Conservation (phyloP, 139 green algal genomes). For the Spirogloea muscicola region DNA sequence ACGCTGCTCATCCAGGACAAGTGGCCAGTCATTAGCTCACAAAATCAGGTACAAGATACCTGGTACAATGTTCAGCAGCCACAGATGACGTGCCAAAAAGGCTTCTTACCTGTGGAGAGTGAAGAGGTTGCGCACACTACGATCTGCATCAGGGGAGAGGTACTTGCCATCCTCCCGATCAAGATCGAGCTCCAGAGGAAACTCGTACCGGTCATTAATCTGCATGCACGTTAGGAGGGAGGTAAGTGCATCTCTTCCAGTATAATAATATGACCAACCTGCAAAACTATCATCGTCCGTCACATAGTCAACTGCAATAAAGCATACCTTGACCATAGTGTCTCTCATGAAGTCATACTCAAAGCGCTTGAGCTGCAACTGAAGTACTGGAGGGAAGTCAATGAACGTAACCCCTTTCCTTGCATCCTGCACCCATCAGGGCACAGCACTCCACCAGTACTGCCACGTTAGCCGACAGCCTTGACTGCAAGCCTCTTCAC, state of each 20-base stretch:
- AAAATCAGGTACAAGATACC: too few species aligned
- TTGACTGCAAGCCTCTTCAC: too few species aligned
- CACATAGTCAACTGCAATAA: too few species aligned
- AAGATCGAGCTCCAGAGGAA: slow-evolving; percentile 83
- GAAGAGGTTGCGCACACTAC: slow-evolving; percentile 68
- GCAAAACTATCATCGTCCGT: too few species aligned
- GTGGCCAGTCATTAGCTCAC: too few species aligned
- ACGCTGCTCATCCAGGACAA: slow-evolving; percentile 64
- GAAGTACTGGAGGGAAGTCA: slow-evolving; percentile 82
- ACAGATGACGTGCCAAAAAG: too few species aligned
- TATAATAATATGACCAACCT: too few species aligned
- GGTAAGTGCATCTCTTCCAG: too few species aligned
- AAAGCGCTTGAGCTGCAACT: slow-evolving; percentile 95
- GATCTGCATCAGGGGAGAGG: slow-evolving; percentile 61
- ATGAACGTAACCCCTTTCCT: slow-evolving; percentile 84
- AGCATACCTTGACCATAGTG: slow-evolving; percentile 56
- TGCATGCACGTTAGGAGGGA: too few species aligned
- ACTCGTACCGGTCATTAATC: slow-evolving; percentile 96
- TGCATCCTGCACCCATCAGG: slow-evolving; percentile 69
- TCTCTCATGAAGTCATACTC: slow-evolving; percentile 88
- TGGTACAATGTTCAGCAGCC: too few species aligned
- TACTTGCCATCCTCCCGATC: slow-evolving; percentile 69
- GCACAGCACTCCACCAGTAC: not conserved
- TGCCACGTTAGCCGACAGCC: too few species aligned
- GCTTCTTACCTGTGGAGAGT: slow-evolving; percentile 42